Evolutionary conservation across 164 flowering plant species (phyloP), one percentile per base, ranked within the genome.

Genomic region (Vitis rotundifolia): DNA sequence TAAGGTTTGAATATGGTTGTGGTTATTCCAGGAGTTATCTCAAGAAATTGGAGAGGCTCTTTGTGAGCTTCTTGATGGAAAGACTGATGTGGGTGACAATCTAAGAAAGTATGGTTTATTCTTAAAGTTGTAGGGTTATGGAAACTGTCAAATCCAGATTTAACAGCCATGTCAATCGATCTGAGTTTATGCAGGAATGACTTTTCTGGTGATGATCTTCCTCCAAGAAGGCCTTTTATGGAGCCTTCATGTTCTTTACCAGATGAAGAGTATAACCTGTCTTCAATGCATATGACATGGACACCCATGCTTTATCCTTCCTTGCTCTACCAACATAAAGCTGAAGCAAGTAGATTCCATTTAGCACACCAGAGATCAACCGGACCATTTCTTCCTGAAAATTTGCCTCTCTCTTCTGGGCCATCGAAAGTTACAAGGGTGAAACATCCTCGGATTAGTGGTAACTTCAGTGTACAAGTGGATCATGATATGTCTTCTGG

Each of bases 1-100:
- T 3, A 11, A 44, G n/a, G 49, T 50, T 59, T 64, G 65, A 61
- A 49, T 51, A 22, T 71, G 53, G 67, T 28, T 22, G 60, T 53
- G 49, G 61, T 70, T 62, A 44, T 74, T 76, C 53, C 80, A 93
- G 98, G 98, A 93, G 79, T 81, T 93, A 73, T 78, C 98, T 58
- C 81, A 76, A 76, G 94, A 91, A 65, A 78, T 90, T 70, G 98
- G 95, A 60, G 87, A 88, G 78, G 97, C 97, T 68, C 91, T 93
- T 60, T 89, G 97, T 83, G 83, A 79, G 68, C 97, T 93, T 51
- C 86, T 93, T 80, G 95, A 93, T 82, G 89, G 79, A 67, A 71
- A 73, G 52, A 52, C 37, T 68, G 81, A 78, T 75, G 67, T 71
- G 28, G 83, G 83, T 76, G 82, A 67, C 54, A 73, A 61, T 26